These are phyloP conservation scores for Hirschfeldia incana DNA, from an alignment of 345 rosid species.

Conservation along the genomic window DNA sequence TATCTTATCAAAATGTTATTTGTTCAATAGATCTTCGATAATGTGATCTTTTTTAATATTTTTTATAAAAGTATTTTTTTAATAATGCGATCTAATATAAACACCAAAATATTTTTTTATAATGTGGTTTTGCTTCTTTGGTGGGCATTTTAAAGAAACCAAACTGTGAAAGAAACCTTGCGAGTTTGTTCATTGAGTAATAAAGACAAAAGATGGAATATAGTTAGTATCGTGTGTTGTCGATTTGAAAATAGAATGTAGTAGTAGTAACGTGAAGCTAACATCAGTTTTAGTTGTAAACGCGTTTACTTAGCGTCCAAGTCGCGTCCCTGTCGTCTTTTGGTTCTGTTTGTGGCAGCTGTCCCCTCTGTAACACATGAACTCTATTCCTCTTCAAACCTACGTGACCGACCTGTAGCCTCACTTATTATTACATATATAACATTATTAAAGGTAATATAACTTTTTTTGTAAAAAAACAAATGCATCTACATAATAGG, in stretches of 20 bases:
- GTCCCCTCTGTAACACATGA: conserved; percentile 26
- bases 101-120: neutral
- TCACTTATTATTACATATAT: conserved; percentile 9
- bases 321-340: conserved; percentile 38
- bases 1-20: neutral
- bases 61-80: neutral
- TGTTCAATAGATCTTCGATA: neutral
- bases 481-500: neutral
- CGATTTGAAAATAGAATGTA: conserved; percentile 30
- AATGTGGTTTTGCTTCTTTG: neutral
- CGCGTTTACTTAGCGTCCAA: conserved; percentile 42
- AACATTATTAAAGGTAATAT: neutral
- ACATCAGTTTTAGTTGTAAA: conserved; percentile 38
- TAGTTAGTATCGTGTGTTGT: conserved; percentile 7
- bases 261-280: conserved; percentile 37
- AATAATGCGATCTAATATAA: neutral
- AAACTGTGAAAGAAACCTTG: conserved; percentile 3
- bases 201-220: conserved; percentile 22
- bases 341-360: conserved; percentile 30
- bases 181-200: conserved; percentile 3
- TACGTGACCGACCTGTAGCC: conserved; percentile 36
- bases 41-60: neutral
- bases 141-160: neutral
- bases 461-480: neutral
- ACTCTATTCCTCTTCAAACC: conserved; percentile 8